These are phyloP conservation scores for Pezicula radicicola DNA, from an alignment of 2,329 filamentous ascomycete species.

Conservation along the genomic window DNA sequence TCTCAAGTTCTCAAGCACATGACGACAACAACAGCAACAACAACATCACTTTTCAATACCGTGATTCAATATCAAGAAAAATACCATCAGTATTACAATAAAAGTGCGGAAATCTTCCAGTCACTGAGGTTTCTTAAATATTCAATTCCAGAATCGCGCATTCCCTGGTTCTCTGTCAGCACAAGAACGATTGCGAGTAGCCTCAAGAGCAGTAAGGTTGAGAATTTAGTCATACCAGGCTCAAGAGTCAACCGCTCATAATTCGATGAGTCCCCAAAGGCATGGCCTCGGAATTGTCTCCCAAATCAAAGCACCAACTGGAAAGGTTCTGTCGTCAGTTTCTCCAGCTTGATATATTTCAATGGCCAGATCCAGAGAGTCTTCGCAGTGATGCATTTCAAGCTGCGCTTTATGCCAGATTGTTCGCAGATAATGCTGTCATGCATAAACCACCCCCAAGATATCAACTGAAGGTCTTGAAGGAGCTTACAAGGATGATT, in stretches of 20 bases:
- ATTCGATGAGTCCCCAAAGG: slow-evolving; percentile 12
- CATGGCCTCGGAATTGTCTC: slow-evolving; percentile 24
- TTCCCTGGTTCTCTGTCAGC: too few relatives aligned
- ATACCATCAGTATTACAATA: too few relatives aligned
- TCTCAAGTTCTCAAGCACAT: too few relatives aligned
- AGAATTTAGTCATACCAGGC: too few relatives aligned
- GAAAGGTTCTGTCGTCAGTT: slow-evolving; percentile 70
- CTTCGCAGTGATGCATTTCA: slow-evolving; percentile 64
- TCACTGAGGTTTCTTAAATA: too few relatives aligned
- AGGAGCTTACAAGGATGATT: slow-evolving; percentile 66
- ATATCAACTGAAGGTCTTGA: slow-evolving; percentile 72
- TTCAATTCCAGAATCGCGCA: too few relatives aligned
- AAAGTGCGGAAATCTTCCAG: too few relatives aligned
- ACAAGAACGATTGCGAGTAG: too few relatives aligned
- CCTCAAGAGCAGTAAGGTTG: too few relatives aligned
- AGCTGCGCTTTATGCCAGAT: slow-evolving; percentile 57
- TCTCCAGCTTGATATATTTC: slow-evolving; percentile 69
- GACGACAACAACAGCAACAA: too few relatives aligned
- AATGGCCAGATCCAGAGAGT: slow-evolving; percentile 57
- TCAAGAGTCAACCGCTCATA: slow-evolving; percentile 7
- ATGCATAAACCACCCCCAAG: slow-evolving; percentile 59
- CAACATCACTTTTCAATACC: too few relatives aligned
- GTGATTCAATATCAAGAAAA: too few relatives aligned
- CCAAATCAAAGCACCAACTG: slow-evolving; percentile 29
- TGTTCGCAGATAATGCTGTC: slow-evolving; percentile 61